Conservation (phyloP, 1,139 yeast genomes). For the Pichia sp. region DNA sequence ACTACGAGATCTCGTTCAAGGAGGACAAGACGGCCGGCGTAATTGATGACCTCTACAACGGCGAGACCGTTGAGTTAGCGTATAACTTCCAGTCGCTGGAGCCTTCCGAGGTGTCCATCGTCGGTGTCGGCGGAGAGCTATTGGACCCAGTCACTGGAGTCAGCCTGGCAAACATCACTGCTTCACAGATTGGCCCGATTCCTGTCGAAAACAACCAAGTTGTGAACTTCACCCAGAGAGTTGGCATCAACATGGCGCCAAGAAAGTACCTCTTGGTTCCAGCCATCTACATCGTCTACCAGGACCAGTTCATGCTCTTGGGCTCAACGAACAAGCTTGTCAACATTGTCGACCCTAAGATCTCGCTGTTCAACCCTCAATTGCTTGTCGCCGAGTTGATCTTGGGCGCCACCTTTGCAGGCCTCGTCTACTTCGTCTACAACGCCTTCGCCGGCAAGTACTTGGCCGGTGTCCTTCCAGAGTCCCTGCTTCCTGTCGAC, state of each 20-base stretch:
- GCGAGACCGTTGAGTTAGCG: constrained; percentile 50
- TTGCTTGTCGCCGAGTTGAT: constrained; percentile 59
- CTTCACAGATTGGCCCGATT: constrained; percentile 62
- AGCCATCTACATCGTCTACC: constrained; percentile 49
- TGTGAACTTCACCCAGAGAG: constrained; percentile 47
- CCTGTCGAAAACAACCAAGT: constrained; percentile 47
- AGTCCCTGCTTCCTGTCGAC: constrained; percentile 32
- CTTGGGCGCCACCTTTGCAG: constrained; percentile 48
- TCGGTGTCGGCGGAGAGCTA: constrained; percentile 74
- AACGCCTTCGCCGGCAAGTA: constrained; percentile 43
- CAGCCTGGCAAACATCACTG: constrained; percentile 57
- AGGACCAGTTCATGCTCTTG: constrained; percentile 51
- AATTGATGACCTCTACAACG: constrained; percentile 43
- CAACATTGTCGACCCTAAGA: constrained; percentile 56
- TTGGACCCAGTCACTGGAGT: constrained; percentile 52
- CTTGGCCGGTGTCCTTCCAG: constrained; percentile 34
- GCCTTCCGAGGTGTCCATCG: constrained; percentile 47
- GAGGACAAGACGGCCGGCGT: constrained; percentile 37
- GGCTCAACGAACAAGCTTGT: constrained; percentile 58
- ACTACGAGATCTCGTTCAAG: constrained; percentile 41
- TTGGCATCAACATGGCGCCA: constrained; percentile 55
- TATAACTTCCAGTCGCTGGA: constrained; percentile 60
- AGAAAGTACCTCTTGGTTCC: constrained; percentile 61
- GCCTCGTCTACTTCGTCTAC: constrained; percentile 46
- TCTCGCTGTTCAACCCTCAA: constrained; percentile 71